phyloP scores from a whole-genome alignment of 176 grass and related monocot genomes.

The Tillandsia leiboldiana region DNA sequence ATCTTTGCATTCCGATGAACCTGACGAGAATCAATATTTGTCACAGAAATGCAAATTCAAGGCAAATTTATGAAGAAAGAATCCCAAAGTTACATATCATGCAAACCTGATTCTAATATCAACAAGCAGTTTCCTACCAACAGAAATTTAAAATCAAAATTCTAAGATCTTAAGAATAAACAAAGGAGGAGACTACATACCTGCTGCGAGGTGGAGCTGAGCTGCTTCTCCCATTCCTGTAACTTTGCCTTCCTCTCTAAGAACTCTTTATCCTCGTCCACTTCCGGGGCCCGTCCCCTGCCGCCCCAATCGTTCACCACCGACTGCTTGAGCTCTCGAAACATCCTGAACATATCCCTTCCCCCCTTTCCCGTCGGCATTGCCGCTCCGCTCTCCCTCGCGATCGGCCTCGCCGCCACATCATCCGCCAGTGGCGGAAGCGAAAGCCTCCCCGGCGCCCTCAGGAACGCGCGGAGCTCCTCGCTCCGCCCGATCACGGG shows the following conservation, averaged over 20 bases:
- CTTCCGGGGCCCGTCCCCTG: constrained; percentile 19
- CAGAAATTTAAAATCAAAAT: too few species aligned
- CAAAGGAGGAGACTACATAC: constrained; percentile 14
- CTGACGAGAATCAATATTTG: too few species aligned
- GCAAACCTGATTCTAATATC: too few species aligned
- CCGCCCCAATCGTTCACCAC: constrained; percentile 47
- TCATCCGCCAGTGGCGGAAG: constrained; percentile 3
- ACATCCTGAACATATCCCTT: constrained; percentile 73
- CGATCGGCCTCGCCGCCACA: constrained; percentile 1
- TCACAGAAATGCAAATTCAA: too few species aligned
- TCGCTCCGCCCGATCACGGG: constrained; percentile 35
- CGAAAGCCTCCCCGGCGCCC: constrained; percentile 23
- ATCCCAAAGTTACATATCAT: too few species aligned
- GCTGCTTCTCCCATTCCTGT: constrained; percentile 60
- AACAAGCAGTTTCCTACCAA: too few species aligned
- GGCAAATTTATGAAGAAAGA: too few species aligned
- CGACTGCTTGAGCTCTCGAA: constrained; percentile 77
- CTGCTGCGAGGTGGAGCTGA: constrained; percentile 61
- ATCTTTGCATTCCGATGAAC: too few species aligned
- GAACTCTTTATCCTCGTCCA: constrained; percentile 60
- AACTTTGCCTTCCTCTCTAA: constrained; percentile 59
- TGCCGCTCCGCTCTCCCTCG: constrained; percentile 15
- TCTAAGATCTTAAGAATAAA: too few species aligned
- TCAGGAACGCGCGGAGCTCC: constrained; percentile 54
- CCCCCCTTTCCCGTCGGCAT: constrained; percentile 37